Conservation (phyloP, 1,139 yeast species). For the Suhomyces wounanorum region DNA sequence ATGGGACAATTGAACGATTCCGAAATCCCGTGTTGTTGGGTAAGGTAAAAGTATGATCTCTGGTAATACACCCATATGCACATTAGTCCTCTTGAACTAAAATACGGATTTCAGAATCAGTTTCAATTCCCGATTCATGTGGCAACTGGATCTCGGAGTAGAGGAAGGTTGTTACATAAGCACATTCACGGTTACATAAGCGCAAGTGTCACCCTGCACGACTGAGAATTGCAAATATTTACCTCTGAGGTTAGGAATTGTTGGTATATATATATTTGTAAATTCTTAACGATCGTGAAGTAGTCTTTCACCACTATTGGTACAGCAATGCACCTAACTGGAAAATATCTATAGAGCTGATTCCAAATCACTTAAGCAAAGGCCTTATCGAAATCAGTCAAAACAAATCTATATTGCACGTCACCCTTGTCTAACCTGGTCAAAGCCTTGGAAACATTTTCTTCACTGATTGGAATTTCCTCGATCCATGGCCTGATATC, state of each 20-base stretch:
- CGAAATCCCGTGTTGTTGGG: background rate
- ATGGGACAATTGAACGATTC: background rate
- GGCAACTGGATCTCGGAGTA: background rate
- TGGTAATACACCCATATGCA: background rate
- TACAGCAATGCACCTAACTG: background rate
- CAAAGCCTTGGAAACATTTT: conserved; percentile 51
- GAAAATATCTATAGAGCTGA: background rate
- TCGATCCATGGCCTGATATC: conserved; percentile 62
- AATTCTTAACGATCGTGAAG: background rate
- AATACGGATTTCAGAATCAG: background rate
- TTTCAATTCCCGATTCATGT: background rate
- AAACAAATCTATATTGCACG: conserved; percentile 64
- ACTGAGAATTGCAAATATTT: background rate
- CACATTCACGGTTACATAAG: background rate
- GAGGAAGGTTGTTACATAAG: background rate
- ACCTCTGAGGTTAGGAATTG: background rate
- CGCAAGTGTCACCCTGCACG: background rate
- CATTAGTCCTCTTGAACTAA: background rate
- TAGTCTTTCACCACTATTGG: background rate
- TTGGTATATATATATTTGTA: background rate
- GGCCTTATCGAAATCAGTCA: conserved; percentile 55
- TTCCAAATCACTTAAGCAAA: conserved; percentile 17
- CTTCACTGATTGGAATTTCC: conserved; percentile 53
- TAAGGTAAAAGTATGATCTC: background rate
- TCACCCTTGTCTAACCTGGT: conserved; percentile 54